These are phyloP conservation scores for Spathaspora sp. DNA, from an alignment of 805 yeast species.

Conservation along the genomic window DNA sequence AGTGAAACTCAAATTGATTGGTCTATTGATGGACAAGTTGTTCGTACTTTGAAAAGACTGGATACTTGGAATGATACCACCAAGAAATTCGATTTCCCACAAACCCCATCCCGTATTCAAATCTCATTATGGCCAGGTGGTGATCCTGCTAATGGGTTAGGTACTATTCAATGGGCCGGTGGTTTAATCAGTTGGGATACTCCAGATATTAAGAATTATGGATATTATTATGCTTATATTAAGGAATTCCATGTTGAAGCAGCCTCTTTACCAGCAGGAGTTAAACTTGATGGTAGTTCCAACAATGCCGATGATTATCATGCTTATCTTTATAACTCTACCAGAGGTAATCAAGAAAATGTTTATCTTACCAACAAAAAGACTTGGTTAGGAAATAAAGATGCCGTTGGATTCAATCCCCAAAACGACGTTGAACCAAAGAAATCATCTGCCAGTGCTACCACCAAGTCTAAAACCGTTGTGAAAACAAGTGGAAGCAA, in stretches of 20 bases:
- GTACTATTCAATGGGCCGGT: conserved; percentile 84
- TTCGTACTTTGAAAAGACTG: conserved; percentile 60
- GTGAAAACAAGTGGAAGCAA: conserved; percentile 17
- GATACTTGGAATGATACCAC: conserved; percentile 64
- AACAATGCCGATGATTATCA: conserved; percentile 49
- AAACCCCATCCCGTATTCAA: conserved; percentile 72
- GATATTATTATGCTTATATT: conserved; percentile 75
- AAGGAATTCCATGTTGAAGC: conserved; percentile 60
- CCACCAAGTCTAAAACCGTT: conserved; percentile 6
- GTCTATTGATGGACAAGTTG: conserved; percentile 65
- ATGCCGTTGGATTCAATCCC: conserved; percentile 66
- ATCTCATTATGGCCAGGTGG: conserved; percentile 82
- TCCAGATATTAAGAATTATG: conserved; percentile 64
- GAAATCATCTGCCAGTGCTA: conserved; percentile 1
- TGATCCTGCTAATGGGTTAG: conserved; percentile 45
- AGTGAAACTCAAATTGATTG: conserved; percentile 64
- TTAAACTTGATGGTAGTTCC: conserved; percentile 38
- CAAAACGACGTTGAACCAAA: conserved; percentile 22
- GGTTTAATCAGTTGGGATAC: conserved; percentile 84
- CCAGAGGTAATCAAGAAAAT: conserved; percentile 31
- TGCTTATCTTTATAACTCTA: conserved; percentile 44
- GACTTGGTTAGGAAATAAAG: conserved; percentile 56
- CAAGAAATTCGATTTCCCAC: conserved; percentile 57
- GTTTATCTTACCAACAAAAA: conserved; percentile 61
- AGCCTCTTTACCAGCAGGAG: conserved; percentile 66